Conservation (phyloP, 495 filamentous ascomycete genomes). For the Trichoderma reesei region DNA sequence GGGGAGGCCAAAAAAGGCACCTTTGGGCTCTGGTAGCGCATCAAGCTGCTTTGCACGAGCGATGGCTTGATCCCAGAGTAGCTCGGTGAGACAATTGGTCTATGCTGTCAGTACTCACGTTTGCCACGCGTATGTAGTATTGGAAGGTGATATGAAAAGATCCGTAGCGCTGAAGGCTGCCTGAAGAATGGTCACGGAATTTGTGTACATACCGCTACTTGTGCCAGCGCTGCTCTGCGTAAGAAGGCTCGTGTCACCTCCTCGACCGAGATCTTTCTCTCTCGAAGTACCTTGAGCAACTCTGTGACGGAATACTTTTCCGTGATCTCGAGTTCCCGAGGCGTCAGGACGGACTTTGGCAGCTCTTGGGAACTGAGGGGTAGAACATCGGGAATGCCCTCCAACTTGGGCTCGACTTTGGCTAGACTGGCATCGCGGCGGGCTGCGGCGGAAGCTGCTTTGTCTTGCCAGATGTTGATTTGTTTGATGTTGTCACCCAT, state of each 20-base stretch:
- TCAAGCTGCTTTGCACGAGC: slow-evolving; percentile 49
- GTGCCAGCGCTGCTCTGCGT: slow-evolving; percentile 9
- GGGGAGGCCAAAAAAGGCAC: slow-evolving; percentile 60
- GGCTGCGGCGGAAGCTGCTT: not conserved
- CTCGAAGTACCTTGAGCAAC: not conserved
- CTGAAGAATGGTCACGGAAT: not conserved
- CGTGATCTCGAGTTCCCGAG: slow-evolving; percentile 8
- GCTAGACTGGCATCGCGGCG: not conserved
- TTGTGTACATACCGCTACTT: not conserved
- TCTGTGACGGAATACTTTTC: slow-evolving; percentile 1
- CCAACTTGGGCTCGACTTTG: slow-evolving; percentile 4
- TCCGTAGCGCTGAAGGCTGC: not conserved
- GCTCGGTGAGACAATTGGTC: slow-evolving; percentile 55
- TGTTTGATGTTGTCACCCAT: not conserved
- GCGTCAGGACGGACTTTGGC: slow-evolving; percentile 5
- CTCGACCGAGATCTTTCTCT: slow-evolving; percentile 3
- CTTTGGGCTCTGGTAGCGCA: slow-evolving; percentile 34
- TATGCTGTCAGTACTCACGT: not conserved
- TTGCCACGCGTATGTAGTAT: not conserved
- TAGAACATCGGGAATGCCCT: slow-evolving; percentile 7
- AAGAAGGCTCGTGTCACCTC: slow-evolving; percentile 10
- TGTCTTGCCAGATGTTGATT: not conserved
- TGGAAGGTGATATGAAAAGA: too few species aligned
- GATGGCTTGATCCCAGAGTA: slow-evolving; percentile 53
- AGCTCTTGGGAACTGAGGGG: slow-evolving; percentile 7